phyloP scores from a whole-genome alignment of 495 filamentous ascomycete genomes.

The Umbilicaria muhlenbergii region DNA sequence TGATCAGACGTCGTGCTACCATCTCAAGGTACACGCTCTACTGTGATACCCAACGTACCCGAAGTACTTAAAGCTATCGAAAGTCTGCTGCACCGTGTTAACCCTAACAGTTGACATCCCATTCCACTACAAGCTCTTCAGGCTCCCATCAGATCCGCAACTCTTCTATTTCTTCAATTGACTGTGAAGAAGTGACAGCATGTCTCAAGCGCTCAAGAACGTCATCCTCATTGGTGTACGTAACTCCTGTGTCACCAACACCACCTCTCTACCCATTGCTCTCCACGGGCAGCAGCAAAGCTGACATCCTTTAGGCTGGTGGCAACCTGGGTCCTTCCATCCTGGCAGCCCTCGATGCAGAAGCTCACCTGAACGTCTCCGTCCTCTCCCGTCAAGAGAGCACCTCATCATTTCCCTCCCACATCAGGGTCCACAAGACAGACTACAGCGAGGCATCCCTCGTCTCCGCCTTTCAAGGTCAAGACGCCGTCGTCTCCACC shows the following conservation, averaged over 20 bases:
- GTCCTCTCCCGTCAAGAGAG: conserved; percentile 27
- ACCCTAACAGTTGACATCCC: too few species aligned
- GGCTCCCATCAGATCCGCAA: too few species aligned
- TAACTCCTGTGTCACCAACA: background rate
- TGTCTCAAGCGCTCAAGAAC: conserved; percentile 11
- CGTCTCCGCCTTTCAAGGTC: conserved; percentile 23
- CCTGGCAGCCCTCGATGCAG: conserved; percentile 17
- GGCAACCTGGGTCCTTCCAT: conserved; percentile 25
- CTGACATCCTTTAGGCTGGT: conserved; percentile 14
- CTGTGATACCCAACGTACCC: too few species aligned
- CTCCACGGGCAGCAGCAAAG: background rate
- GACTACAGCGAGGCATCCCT: conserved; percentile 44
- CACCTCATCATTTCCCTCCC: conserved; percentile 21
- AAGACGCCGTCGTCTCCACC: conserved; percentile 31
- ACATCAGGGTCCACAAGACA: conserved; percentile 32
- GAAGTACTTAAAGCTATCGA: too few species aligned
- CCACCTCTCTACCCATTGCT: background rate
- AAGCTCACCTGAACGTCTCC: conserved; percentile 41
- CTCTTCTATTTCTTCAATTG: too few species aligned
- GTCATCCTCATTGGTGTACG: conserved; percentile 17
- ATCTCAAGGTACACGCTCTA: too few species aligned
- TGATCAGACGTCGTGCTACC: too few species aligned
- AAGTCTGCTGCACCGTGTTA: too few species aligned
- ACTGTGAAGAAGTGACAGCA: too few species aligned
- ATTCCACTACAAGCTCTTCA: too few species aligned